These are phyloP conservation scores for Claviceps sp. DNA, from an alignment of 2,329 filamentous ascomycete genomes.

Conservation along the genomic window DNA sequence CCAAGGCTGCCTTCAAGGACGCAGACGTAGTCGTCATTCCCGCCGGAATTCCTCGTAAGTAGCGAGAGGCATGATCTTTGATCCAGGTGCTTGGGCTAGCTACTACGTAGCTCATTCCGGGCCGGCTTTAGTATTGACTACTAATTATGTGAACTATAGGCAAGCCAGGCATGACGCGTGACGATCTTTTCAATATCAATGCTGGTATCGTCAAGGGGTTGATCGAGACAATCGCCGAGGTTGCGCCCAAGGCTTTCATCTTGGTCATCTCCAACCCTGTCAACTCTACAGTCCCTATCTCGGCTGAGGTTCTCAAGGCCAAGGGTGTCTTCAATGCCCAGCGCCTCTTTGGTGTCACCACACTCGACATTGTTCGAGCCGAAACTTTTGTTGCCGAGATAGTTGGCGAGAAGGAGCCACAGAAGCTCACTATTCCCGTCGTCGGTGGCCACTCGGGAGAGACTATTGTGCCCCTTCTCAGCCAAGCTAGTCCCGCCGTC, in stretches of 20 bases:
- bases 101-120: not conserved
- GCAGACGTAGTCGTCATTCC: constrained; percentile 96
- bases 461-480: constrained; percentile 96
- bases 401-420: constrained; percentile 67
- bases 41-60: constrained; percentile 88
- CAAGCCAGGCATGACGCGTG: constrained; percentile 98
- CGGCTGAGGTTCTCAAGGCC: constrained; percentile 89
- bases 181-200: constrained; percentile 99
- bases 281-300: constrained; percentile 97
- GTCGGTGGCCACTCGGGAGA: constrained; percentile 95
- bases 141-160: constrained; percentile 35
- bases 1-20: constrained; percentile 79
- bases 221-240: constrained; percentile 75
- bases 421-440: constrained; percentile 77
- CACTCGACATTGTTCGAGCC: constrained; percentile 92
- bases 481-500: constrained; percentile 69
- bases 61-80: not conserved
- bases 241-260: constrained; percentile 84
- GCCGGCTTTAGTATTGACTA: not conserved
- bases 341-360: constrained; percentile 96
- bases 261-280: constrained; percentile 99
- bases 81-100: not conserved
- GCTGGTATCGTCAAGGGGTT: constrained; percentile 93
- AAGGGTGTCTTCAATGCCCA: constrained; percentile 89
- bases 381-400: constrained; percentile 91